Conservation (phyloP, 2,329 filamentous ascomycete species). For the Cercospora sesami region DNA sequence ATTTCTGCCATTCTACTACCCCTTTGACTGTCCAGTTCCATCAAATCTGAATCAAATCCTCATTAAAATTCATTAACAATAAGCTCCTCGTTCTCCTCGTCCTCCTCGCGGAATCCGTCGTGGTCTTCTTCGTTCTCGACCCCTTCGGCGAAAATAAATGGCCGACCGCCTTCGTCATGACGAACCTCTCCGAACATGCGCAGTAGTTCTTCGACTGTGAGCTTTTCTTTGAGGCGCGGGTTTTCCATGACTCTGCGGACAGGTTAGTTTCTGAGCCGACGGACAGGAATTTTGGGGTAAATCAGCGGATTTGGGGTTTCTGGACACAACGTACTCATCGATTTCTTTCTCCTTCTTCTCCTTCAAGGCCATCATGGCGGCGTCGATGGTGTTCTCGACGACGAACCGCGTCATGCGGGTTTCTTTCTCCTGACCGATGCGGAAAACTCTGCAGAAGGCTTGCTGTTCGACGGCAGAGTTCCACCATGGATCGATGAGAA, state of each 20-base stretch:
- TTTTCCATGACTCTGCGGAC: conserved; percentile 44
- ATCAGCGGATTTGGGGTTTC: background rate
- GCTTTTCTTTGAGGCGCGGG: conserved; percentile 36
- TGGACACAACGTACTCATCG: conserved; percentile 24
- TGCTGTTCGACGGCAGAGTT: conserved; percentile 47
- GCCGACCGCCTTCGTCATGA: conserved; percentile 42
- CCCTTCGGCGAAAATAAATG: conserved; percentile 46
- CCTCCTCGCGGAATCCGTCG: conserved; percentile 2
- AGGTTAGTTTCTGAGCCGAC: background rate
- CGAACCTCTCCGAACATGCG: conserved; percentile 49
- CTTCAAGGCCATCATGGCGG: conserved; percentile 58
- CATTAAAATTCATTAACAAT: conserved; percentile 5
- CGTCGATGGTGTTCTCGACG: conserved; percentile 59
- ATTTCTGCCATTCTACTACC: background rate
- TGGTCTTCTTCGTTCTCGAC: conserved; percentile 25
- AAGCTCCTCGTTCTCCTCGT: conserved; percentile 2
- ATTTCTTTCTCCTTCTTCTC: conserved; percentile 52
- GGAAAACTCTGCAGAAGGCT: conserved; percentile 60
- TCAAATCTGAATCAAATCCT: background rate
- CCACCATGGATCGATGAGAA: conserved; percentile 58
- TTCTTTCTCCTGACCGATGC: conserved; percentile 64
- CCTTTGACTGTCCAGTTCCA: rapidly evolving
- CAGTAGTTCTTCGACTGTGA: conserved; percentile 45
- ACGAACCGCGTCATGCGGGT: conserved; percentile 62
- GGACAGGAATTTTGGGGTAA: background rate